Percentiles rank a stretch among this genome's conserved stretches.
Evolutionary conservation across 2,329 filamentous ascomycete species (phyloP).

Genomic region (Dactylellina cionopaga): DNA sequence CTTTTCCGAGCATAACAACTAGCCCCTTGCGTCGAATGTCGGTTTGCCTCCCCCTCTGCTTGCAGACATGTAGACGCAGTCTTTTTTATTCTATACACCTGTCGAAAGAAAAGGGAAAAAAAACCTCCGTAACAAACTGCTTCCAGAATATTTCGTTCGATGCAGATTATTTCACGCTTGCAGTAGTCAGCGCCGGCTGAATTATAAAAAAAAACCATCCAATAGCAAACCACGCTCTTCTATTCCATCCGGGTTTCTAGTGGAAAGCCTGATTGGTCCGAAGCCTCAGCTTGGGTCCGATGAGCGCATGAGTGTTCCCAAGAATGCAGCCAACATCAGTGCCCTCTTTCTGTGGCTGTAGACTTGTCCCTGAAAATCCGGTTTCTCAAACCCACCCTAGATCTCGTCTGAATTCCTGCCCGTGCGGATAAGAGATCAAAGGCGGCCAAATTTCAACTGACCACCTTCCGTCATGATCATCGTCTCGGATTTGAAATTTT

Average conservation of each 20-base stretch:
- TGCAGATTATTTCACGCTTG: neutral
- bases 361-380: conserved; percentile 43
- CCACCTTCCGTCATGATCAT: conserved; percentile 17
- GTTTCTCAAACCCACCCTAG: conserved; percentile 51
- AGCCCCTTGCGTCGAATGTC: conserved; percentile 24
- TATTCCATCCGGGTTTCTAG: conserved; percentile 8
- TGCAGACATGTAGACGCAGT: conserved; percentile 3
- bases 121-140: neutral
- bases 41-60: conserved; percentile 15
- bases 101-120: neutral
- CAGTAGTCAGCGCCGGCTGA: conserved; percentile 40
- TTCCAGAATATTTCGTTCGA: too few relatives aligned
- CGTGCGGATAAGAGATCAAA: conserved; percentile 19
- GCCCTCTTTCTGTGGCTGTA: conserved; percentile 16
- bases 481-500: neutral
- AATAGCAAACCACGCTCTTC: conserved; percentile 27
- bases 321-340: conserved; percentile 19
- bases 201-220: conserved; percentile 33
- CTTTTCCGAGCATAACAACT: conserved; percentile 27
- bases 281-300: neutral
- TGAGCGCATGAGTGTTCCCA: conserved; percentile 41
- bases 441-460: conserved; percentile 5
- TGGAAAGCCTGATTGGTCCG: conserved; percentile 27
- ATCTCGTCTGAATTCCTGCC: conserved; percentile 25
- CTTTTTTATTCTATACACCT: too few relatives aligned